Evolutionary conservation across 371 early-diverging fungal species (phyloP).

Genomic region (Mortierella sp.): DNA sequence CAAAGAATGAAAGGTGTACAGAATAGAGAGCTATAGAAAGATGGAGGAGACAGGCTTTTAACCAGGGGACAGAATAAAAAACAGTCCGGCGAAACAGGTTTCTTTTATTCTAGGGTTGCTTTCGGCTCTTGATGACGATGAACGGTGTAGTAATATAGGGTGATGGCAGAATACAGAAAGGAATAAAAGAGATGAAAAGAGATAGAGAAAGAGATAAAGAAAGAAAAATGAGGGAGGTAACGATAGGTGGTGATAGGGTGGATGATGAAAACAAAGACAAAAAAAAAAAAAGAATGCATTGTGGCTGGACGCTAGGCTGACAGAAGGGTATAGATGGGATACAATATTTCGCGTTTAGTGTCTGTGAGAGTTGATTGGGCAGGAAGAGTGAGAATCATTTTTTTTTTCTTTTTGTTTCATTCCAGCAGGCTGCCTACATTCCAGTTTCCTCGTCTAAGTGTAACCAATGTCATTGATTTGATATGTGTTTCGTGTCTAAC

Average conservation of each 20-base stretch:
- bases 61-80: not conserved
- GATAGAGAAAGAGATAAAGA: not conserved
- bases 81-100: not conserved
- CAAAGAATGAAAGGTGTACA: not conserved
- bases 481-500: not conserved
- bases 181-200: not conserved
- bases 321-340: too few relatives aligned
- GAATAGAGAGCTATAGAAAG: not conserved
- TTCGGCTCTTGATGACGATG: not conserved
- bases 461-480: not conserved
- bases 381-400: constrained; percentile 13
- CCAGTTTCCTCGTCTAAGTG: too few relatives aligned
- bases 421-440: too few relatives aligned
- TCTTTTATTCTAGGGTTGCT: not conserved
- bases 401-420: constrained; percentile 1
- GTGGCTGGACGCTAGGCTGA: not conserved
- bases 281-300: too few relatives aligned
- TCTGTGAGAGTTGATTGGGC: not conserved
- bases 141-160: not conserved
- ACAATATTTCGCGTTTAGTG: too few relatives aligned
- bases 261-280: too few relatives aligned
- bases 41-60: not conserved
- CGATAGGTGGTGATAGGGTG: not conserved
- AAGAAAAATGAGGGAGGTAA: not conserved
- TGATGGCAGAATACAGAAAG: not conserved